These are phyloP conservation scores for Penicillium oxalicum DNA, from an alignment of 2,329 filamentous ascomycete species.

Conservation along the genomic window DNA sequence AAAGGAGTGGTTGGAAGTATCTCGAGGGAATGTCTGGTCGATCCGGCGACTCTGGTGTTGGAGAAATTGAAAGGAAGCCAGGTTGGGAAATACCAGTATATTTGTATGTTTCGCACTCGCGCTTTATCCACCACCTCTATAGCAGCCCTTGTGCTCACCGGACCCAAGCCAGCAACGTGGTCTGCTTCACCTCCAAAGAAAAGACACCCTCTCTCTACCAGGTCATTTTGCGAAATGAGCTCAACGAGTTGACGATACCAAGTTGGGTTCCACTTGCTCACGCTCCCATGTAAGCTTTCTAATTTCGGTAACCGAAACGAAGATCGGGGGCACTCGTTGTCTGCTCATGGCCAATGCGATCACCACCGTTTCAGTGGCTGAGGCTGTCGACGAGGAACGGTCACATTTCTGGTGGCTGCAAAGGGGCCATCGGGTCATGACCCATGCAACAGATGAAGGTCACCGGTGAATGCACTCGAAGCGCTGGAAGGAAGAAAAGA, in stretches of 20 bases:
- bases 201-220: slow-evolving; percentile 1
- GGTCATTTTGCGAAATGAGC: not conserved
- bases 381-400: not conserved
- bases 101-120: not conserved
- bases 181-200: not conserved
- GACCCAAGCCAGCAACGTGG: too few relatives aligned
- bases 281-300: not conserved
- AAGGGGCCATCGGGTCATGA: not conserved
- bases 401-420: not conserved
- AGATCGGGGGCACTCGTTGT: not conserved
- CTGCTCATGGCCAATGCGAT: slow-evolving; percentile 8
- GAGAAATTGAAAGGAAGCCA: not conserved
- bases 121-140: too few relatives aligned
- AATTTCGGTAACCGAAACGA: not conserved
- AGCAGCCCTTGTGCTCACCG: too few relatives aligned
- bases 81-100: slow-evolving; percentile 1
- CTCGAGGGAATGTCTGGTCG: slow-evolving; percentile 5
- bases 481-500: not conserved
- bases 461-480: not conserved
- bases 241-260: not conserved
- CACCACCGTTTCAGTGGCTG: not conserved
- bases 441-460: not conserved
- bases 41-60: slow-evolving; percentile 6
- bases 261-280: not conserved
- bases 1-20: not conserved